Conservation (phyloP, 371 early-diverging fungal genomes). For the Mortierella sp. region DNA sequence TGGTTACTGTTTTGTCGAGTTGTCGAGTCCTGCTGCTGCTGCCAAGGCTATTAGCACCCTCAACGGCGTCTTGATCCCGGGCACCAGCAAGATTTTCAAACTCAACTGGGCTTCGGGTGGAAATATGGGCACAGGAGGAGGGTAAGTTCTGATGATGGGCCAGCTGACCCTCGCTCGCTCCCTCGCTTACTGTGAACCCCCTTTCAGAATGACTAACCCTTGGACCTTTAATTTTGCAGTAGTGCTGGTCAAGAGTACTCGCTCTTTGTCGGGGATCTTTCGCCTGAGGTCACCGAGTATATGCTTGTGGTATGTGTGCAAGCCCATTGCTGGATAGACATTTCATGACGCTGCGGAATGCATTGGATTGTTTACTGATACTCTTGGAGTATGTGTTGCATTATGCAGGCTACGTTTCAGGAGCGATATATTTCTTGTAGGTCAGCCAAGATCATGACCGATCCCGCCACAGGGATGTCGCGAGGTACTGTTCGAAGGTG, state of each 20-base stretch:
- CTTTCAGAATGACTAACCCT: not conserved
- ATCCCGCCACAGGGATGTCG: conserved; percentile 77
- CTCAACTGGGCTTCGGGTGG: conserved; percentile 94
- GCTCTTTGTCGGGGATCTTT: conserved; percentile 89
- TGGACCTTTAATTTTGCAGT: conserved; percentile 49
- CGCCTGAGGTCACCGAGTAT: conserved; percentile 76
- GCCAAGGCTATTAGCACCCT: conserved; percentile 70
- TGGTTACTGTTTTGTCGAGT: conserved; percentile 84
- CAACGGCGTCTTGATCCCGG: conserved; percentile 86
- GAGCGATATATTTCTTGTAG: conserved; percentile 74
- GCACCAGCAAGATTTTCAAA: conserved; percentile 80
- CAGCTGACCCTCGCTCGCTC: too few species aligned
- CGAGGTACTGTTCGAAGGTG: conserved; percentile 55
- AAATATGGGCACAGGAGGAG: conserved; percentile 48
- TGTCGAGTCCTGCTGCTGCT: conserved; percentile 69
- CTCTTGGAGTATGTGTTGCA: not conserved
- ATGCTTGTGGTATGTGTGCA: conserved; percentile 73
- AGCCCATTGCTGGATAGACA: not conserved
- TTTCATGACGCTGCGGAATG: conserved; percentile 3
- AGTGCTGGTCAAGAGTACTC: conserved; percentile 79
- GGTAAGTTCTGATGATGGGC: conserved; percentile 7
- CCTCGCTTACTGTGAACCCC: too few species aligned
- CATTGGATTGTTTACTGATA: conserved; percentile 4
- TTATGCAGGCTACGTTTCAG: conserved; percentile 61
- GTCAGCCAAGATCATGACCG: conserved; percentile 87